Conservation (phyloP, 495 filamentous ascomycete genomes). For the Collariella sp. region DNA sequence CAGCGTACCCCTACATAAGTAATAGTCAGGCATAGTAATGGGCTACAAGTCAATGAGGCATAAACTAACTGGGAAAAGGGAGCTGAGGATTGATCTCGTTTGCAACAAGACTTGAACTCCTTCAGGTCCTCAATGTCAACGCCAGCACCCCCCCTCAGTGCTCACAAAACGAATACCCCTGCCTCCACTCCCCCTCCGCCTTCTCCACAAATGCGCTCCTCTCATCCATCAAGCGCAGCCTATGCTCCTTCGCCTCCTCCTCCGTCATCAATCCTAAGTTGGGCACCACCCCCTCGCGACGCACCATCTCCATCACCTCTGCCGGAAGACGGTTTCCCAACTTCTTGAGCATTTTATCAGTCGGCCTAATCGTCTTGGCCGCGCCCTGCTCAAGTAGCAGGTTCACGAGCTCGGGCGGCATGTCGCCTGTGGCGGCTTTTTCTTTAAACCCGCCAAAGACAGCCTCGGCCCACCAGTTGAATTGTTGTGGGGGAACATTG, state of each 20-base stretch:
- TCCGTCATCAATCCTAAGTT: conserved; percentile 30
- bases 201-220: conserved; percentile 12
- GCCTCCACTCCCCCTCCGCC: not conserved
- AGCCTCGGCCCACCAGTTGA: conserved; percentile 34
- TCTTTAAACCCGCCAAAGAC: conserved; percentile 11
- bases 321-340: conserved; percentile 22
- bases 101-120: no score
- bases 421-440: not conserved
- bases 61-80: no score
- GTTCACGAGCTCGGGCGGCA: conserved; percentile 23
- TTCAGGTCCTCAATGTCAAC: no score
- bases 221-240: conserved; percentile 43
- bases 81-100: no score
- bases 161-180: conserved; percentile 11
- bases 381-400: conserved; percentile 31
- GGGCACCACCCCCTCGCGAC: conserved; percentile 17
- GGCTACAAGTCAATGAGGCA: no score
- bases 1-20: no score
- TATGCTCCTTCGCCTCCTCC: conserved; percentile 38
- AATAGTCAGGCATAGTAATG: no score
- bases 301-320: conserved; percentile 36
- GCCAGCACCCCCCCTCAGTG: conserved; percentile 7
- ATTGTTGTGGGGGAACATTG: conserved; percentile 48
- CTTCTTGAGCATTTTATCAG: conserved; percentile 13
- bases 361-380: conserved; percentile 6